Percentiles rank a stretch among this genome's conserved stretches.
Conservation (phyloP, 1,284 basidiomycete genomes). For the Hortiboletus rubellus region DNA sequence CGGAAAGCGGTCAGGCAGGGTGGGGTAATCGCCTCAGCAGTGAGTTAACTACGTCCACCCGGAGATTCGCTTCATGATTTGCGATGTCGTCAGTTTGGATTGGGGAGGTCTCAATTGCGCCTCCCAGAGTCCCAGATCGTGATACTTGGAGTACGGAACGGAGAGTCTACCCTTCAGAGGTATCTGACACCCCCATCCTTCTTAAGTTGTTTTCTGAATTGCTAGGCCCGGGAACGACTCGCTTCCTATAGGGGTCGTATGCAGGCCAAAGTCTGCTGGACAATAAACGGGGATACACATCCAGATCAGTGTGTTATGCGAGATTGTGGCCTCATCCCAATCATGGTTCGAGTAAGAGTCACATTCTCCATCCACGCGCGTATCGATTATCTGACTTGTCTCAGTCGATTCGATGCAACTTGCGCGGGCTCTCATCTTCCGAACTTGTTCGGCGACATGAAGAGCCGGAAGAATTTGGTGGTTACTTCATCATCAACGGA, state of each 20-base stretch:
- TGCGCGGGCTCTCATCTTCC: constrained; percentile 81
- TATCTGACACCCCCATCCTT: constrained; percentile 34
- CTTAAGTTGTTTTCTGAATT: constrained; percentile 7
- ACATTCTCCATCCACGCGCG: neutral
- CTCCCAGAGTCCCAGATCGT: constrained; percentile 87
- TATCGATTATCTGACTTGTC: neutral
- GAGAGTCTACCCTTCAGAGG: constrained; percentile 88
- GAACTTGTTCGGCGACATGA: constrained; percentile 91
- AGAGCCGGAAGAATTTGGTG: constrained; percentile 98
- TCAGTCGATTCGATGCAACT: constrained; percentile 92
- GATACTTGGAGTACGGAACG: constrained; percentile 77
- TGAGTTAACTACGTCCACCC: constrained; percentile 44
- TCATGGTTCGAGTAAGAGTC: constrained; percentile 90
- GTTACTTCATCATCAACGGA: constrained; percentile 98
- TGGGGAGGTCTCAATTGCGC: constrained; percentile 80
- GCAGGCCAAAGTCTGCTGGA: constrained; percentile 90
- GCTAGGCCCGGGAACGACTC: constrained; percentile 86
- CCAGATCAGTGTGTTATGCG: constrained; percentile 74
- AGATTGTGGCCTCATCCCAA: constrained; percentile 91
- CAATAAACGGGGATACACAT: constrained; percentile 65
- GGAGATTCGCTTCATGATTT: constrained; percentile 16
- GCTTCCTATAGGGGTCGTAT: constrained; percentile 92
- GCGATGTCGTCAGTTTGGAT: constrained; percentile 72
- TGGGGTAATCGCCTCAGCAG: constrained; percentile 83
- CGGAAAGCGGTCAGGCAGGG: constrained; percentile 54